Base-by-base conservation (phyloP, 2,329 filamentous ascomycete genomes). In the Fusarium falciforme region DNA sequence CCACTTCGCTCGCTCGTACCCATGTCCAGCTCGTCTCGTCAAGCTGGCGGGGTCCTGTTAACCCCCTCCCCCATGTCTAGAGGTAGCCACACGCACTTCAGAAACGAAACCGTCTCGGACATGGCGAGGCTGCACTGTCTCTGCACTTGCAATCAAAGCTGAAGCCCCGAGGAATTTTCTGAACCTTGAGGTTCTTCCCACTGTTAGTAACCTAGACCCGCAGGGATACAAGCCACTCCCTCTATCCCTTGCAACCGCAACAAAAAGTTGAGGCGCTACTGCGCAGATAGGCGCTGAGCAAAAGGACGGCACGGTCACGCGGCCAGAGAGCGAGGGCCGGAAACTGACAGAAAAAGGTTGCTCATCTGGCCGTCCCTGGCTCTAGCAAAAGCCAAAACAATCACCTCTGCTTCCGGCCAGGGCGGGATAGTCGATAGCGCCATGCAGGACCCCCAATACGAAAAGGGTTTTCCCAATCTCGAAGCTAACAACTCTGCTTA, bases 391-490 rank as follows among this genome's bases (percentile, higher is more conserved):
- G 62, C 74, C 67, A 76, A 76, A 62, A 38, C 16, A 58, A 49
- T 55, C 63, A 49, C 33, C 27, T 62, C 61, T 64, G 59, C 42
- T 54, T 64, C 59, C 67, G 61, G 68, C 54, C 54, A 40, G 52
- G 64, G 66, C 70, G 67, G 68, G 35, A 75, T 68, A 64, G 71
- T 61, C 58, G 66, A 76, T 77, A 74, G 76, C 74, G 72, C 60
- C 67, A 77, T 78, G 68, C 72, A 76, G 73, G 67, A 64, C 61
- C 65, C 49, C 49, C 55, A 64, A 67, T 58, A 62, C 70, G 66
- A 70, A 69, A 61, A 61, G 54, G 55, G 54, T 29, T 54, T 64
- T 58, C 47, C 61, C 64, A 70, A 74, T 64, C 69, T 60, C 65
- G 68, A 71, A 63, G 35, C 65, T 67, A 74, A 42, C 64, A 60